Evolutionary conservation across 495 filamentous ascomycete species (phyloP), one percentile per base, ranked within the genome.

Genomic region (Neurospora sp.): DNA sequence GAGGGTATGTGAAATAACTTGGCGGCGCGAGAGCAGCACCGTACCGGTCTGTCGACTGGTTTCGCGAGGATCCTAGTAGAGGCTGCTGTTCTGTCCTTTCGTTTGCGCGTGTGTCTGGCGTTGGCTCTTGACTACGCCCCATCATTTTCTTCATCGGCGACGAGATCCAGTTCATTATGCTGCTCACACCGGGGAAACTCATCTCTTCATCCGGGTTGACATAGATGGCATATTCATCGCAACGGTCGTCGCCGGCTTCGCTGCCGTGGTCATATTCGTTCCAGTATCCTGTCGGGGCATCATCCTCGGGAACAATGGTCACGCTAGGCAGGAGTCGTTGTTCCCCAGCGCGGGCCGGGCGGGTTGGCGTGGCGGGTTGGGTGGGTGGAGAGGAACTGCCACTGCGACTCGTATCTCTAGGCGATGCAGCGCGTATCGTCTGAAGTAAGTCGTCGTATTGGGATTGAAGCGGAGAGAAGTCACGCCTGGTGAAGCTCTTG

Each of bases 211-310:
- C 81, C 2, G 89, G 87, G 76, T 90, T 81, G 71, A 91, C 80
- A 75, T 86, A 88, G 37, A 91, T 85, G 31, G 83, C 83, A 77
- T 90, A 91, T 16, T 80, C 76, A 48, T 79, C 82, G 41, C 87
- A 81, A 4, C 8, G 71, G 37, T 75, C 69, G 41, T 83, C 84
- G 41, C 84, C 85, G 8, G 81, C 83, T 70, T 91, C 89, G 76
- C 88, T 89, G 8, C 86, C 88, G 77, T 89, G 79, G 59, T 91
- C 89, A 79, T 90, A 91, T 77, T 91, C 89, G 77, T 90, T 90
- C 89, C 89, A 91, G 75, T 90, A 90, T 27, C 75, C 79, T 9
- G 74, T 62, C 20, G 77, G 72, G 44, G 78, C 16, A 72, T 69
- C 18, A 70, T 73, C 0, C 40, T 40, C 70, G 39, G 74, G 78